Conservation (phyloP, 306 rosid genomes). For the Lablab purpureus region DNA sequence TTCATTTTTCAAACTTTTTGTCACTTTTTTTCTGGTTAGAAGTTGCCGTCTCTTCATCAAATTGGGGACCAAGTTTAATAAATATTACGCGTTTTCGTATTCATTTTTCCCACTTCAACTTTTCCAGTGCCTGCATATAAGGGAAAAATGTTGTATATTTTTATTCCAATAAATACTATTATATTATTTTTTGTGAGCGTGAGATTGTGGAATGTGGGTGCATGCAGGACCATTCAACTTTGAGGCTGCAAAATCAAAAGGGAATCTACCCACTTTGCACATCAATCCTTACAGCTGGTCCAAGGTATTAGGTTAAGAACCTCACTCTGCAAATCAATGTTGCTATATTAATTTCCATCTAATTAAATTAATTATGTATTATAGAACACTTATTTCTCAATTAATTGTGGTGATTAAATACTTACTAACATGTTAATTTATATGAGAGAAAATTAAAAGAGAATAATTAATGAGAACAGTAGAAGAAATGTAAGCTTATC, state of each 20-base stretch:
- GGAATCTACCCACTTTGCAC: slow-evolving; percentile 68
- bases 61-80: slow-evolving; percentile 30
- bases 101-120: slow-evolving; percentile 12
- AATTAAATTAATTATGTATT: neutral
- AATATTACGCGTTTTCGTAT: neutral
- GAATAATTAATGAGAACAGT: too few species aligned
- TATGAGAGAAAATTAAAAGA: too few species aligned
- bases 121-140: neutral
- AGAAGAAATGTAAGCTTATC: too few species aligned
- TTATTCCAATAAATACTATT: neutral
- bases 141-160: neutral
- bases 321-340: slow-evolving; percentile 3
- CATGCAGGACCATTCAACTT: slow-evolving; percentile 89
- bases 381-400: too few species aligned
- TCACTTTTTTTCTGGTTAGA: neutral
- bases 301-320: slow-evolving; percentile 51
- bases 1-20: slow-evolving; percentile 25
- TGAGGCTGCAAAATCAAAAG: slow-evolving; percentile 59
- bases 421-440: neutral
- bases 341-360: neutral
- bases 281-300: slow-evolving; percentile 92
- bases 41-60: neutral
- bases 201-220: slow-evolving; percentile 26
- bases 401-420: too few species aligned
- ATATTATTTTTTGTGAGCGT: neutral